Evolutionary conservation across 129 eudicot genomes (phyloP).

Genomic region (Deinandra increscens): DNA sequence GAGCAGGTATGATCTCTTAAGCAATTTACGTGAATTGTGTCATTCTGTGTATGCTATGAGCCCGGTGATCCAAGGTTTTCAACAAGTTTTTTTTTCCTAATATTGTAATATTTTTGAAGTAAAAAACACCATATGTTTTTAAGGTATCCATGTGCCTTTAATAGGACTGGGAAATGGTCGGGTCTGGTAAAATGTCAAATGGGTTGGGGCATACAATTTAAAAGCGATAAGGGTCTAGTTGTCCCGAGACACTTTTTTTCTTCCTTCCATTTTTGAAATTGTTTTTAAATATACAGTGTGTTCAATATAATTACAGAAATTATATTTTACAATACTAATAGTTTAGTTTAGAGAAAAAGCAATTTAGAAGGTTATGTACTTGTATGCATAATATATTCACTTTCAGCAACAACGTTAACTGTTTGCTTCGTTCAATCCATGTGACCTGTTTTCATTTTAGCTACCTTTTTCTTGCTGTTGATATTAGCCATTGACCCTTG

Average conservation of each 20-base stretch:
- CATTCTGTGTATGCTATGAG: not conserved
- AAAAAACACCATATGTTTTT: not conserved
- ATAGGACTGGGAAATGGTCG: not conserved
- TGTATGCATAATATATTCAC: not conserved
- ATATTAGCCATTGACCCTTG: not conserved
- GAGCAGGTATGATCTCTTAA: conserved; percentile 64
- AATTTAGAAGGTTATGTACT: not conserved
- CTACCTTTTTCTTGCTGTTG: no score
- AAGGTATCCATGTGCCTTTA: no score
- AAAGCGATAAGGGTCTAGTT: not conserved
- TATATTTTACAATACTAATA: not conserved
- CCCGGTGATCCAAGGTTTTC: not conserved
- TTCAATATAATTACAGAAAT: no score
- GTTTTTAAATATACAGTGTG: no score
- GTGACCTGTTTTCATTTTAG: not conserved
- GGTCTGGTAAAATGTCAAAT: not conserved
- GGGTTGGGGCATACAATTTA: not conserved
- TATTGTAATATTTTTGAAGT: not conserved
- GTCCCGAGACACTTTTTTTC: no score
- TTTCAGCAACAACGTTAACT: not conserved
- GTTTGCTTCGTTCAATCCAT: not conserved
- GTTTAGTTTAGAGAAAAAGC: not conserved
- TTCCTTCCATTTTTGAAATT: no score
- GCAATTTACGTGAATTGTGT: not conserved
- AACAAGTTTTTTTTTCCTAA: not conserved